These are phyloP conservation scores for Paramecium sonneborni DNA, from an alignment of 73 alveolate species.

Conservation along the genomic window DNA sequence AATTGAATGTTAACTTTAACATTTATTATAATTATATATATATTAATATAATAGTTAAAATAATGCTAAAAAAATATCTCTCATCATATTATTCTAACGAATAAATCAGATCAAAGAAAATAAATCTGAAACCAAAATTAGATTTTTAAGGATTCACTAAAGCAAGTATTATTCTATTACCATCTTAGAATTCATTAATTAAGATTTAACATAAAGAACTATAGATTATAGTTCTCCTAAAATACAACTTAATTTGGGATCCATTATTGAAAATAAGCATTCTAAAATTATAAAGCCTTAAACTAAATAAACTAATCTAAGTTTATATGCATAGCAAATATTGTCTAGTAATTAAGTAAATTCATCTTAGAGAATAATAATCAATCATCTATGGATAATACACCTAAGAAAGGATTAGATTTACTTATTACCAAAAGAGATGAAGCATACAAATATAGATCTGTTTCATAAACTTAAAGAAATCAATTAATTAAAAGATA, in stretches of 20 bases:
- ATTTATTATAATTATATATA: neutral
- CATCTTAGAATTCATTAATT: neutral
- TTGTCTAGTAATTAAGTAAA: neutral
- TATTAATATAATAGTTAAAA: neutral
- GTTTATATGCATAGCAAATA: neutral
- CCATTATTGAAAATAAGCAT: neutral
- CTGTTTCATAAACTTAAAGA: neutral
- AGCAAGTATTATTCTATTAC: neutral
- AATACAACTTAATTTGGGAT: neutral
- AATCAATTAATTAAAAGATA: neutral
- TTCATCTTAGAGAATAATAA: neutral
- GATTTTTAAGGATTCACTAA: neutral
- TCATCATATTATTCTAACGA: neutral
- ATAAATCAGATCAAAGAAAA: neutral
- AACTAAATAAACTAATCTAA: neutral
- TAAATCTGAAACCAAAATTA: neutral
- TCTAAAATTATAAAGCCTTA: neutral
- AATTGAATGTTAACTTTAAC: neutral
- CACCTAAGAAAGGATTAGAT: neutral
- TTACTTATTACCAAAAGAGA: neutral
- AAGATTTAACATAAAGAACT: neutral
- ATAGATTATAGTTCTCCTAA: neutral
- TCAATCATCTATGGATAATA: neutral
- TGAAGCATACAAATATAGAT: neutral
- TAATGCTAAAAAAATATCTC: neutral